Percentiles rank a stretch among this genome's conserved stretches.
phyloP scores from a whole-genome alignment of 1,139 yeast species.

The Protomyces macrosporus region DNA sequence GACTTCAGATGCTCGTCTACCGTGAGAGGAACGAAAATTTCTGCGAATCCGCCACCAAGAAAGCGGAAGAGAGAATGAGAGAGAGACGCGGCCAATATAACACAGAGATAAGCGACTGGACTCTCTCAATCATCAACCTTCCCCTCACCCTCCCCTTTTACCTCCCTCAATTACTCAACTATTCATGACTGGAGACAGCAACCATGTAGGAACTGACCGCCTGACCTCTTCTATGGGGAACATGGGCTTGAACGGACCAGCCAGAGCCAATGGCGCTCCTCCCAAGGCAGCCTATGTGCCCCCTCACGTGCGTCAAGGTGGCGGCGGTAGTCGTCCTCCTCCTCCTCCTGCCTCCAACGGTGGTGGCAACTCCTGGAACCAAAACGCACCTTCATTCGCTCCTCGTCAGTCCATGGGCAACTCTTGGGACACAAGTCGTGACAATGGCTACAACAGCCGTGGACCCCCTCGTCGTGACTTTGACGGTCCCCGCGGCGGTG shows the following conservation, averaged over 20 bases:
- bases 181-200: slow-evolving; percentile 3
- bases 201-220: slow-evolving; percentile 20
- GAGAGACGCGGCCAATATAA: neutral
- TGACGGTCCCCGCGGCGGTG: slow-evolving; percentile 8
- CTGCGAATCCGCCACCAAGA: neutral
- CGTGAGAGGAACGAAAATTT: neutral
- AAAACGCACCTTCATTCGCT: slow-evolving; percentile 22
- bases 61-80: neutral
- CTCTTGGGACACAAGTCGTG: slow-evolving; percentile 16
- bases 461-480: slow-evolving; percentile 22
- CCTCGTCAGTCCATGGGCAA: slow-evolving; percentile 8
- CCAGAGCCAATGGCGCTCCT: slow-evolving; percentile 16
- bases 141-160: neutral
- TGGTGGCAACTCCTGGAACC: slow-evolving; percentile 14
- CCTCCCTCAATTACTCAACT: neutral
- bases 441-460: slow-evolving; percentile 1
- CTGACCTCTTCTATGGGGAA: slow-evolving; percentile 21
- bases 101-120: neutral
- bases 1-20: neutral
- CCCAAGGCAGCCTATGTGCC: slow-evolving; percentile 21
- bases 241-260: slow-evolving; percentile 20
- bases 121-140: neutral
- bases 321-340: neutral
- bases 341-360: neutral
- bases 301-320: slow-evolving; percentile 23